Conservation (phyloP, 2,329 filamentous ascomycete genomes). For the Penicillium sp. region DNA sequence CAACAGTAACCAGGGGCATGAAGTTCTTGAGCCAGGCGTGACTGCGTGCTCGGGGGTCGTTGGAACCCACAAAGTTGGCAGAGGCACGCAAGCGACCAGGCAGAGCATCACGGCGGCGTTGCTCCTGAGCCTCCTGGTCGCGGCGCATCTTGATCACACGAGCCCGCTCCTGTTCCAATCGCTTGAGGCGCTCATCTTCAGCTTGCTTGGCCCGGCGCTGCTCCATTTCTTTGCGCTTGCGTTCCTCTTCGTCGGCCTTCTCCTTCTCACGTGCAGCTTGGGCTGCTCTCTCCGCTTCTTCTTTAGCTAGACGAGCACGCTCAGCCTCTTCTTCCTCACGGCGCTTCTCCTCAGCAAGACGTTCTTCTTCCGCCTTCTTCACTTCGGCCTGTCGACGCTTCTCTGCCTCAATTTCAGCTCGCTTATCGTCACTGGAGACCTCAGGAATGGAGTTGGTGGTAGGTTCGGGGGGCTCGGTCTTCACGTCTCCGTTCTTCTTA, state of each 20-base stretch:
- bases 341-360: slow-evolving; percentile 40
- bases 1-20: slow-evolving; percentile 54
- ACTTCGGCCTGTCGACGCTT: slow-evolving; percentile 34
- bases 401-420: slow-evolving; percentile 36
- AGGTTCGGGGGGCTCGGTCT: slow-evolving; percentile 40
- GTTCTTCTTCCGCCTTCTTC: slow-evolving; percentile 41
- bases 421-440: slow-evolving; percentile 41
- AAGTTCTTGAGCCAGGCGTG: slow-evolving; percentile 53
- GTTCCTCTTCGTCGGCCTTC: slow-evolving; percentile 52
- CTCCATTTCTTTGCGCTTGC: slow-evolving; percentile 51
- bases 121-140: slow-evolving; percentile 54
- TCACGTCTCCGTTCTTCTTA: slow-evolving; percentile 35
- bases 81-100: slow-evolving; percentile 53
- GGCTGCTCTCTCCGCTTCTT: slow-evolving; percentile 41
- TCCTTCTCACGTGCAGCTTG: slow-evolving; percentile 49
- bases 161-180: slow-evolving; percentile 49
- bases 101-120: slow-evolving; percentile 53
- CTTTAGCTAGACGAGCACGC: slow-evolving; percentile 40
- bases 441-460: slow-evolving; percentile 37
- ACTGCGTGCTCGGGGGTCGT: slow-evolving; percentile 50
- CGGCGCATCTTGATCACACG: slow-evolving; percentile 52
- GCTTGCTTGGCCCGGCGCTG: slow-evolving; percentile 52
- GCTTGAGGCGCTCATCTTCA: slow-evolving; percentile 54
- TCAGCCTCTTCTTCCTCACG: slow-evolving; percentile 38
- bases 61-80: slow-evolving; percentile 53